Evolutionary conservation across 352 stramenopile species (phyloP), one percentile per base, ranked within the genome.

Genomic region (Phytophthora hybrid): DNA sequence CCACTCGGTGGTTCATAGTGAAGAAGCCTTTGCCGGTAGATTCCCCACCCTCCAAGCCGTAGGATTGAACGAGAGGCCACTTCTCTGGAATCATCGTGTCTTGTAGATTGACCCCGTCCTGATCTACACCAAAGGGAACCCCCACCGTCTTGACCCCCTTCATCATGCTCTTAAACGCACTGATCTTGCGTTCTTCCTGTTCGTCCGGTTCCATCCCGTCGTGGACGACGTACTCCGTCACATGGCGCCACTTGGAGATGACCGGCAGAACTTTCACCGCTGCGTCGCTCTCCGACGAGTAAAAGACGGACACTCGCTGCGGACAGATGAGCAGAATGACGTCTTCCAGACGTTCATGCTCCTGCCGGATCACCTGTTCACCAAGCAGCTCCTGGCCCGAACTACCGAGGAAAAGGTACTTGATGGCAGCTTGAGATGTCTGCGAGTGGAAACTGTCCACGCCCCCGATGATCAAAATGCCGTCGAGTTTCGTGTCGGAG

Each of bases 61-160:
- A 95, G 0, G 85, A 87, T 67, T 95, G 88, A 21, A 95, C 72
- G 9, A 95, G 66, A 18, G 88, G 88, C 88, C 88, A 93, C 49
- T 91, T 92, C 59, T 95, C 88, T 0, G 80, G 74, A 9, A 90
- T 41, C 84, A 93, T 93, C 0, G 55, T 26, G 23, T 94, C 85
- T 2, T 77, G 47, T 0, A 91, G 41, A 44, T 91, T 85, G 0
- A 63, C 23, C 7, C 74, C 74, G 5, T 70, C 21, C 11, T 19
- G 21, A 19, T 90, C 77, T 0, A 82, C 1, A 0, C 85, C 87
- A 67, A 84, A 93, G 1, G 88, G 82, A 1, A 93, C 81, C 5
- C 88, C 88, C 23, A 95, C 78, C 23, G 73, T 72, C 21, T 78
- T 66, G 55, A 88, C 52, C 4, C 69, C 73, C 3, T 63, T 52